These are phyloP conservation scores for Trichocladium uniseriatum DNA, from an alignment of 495 filamentous ascomycete species.

Conservation along the genomic window DNA sequence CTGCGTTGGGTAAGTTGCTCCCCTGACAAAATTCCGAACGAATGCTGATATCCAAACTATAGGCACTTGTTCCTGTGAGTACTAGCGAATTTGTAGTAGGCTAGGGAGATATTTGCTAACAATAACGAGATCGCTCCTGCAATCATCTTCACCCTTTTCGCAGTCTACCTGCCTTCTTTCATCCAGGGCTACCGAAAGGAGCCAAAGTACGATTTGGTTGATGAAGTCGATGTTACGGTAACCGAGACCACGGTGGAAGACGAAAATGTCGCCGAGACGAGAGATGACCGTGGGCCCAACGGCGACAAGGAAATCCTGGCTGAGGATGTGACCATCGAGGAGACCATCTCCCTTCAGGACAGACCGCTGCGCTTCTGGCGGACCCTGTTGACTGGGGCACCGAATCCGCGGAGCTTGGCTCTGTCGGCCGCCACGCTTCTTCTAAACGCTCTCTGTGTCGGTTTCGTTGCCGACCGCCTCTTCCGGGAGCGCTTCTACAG, in stretches of 20 bases:
- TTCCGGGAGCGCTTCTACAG: slow-evolving; percentile 61
- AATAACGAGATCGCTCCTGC: slow-evolving; percentile 48
- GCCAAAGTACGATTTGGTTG: slow-evolving; percentile 50
- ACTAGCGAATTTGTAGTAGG: background rate
- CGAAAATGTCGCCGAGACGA: too few species aligned
- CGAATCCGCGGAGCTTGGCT: slow-evolving; percentile 51
- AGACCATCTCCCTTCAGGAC: slow-evolving; percentile 40
- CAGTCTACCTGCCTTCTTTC: slow-evolving; percentile 64
- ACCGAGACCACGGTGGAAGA: slow-evolving; percentile 39
- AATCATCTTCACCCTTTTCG: slow-evolving; percentile 58
- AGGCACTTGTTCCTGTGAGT: slow-evolving; percentile 32
- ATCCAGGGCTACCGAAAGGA: slow-evolving; percentile 47
- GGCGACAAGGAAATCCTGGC: slow-evolving; percentile 23
- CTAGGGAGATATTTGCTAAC: slow-evolving; percentile 8
- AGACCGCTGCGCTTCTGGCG: slow-evolving; percentile 35
- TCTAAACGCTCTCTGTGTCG: slow-evolving; percentile 58
- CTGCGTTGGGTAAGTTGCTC: slow-evolving; percentile 67
- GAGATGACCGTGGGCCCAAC: background rate
- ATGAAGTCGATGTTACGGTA: slow-evolving; percentile 51
- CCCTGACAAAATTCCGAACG: background rate
- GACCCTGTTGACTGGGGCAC: slow-evolving; percentile 67
- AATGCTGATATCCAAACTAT: slow-evolving; percentile 12
- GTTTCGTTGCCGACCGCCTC: slow-evolving; percentile 63
- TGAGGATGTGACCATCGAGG: slow-evolving; percentile 41
- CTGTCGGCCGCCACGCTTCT: slow-evolving; percentile 54